Base-by-base conservation (phyloP, 306 rosid species). In the Cucumis sativus region DNA sequence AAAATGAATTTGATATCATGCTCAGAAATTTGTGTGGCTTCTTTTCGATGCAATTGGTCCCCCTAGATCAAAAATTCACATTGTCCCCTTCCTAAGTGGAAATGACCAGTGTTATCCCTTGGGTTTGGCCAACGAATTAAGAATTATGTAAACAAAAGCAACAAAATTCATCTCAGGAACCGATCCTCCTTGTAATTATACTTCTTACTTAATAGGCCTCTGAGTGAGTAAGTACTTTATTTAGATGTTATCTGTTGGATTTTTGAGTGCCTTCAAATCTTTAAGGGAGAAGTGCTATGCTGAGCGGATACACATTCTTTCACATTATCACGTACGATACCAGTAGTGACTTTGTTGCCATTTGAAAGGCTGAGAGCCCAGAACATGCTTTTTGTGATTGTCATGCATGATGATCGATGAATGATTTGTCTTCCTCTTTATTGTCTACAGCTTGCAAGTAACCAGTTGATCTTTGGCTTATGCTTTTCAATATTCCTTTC, bases 401-500 rank as follows among this genome's bases (percentile, higher is more conserved):
- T 25, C 76, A 25, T 71, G 60, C n/a, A 23, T 23, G 60, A 23
- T 70, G 56, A 51, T 51, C 1, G 7, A 47, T 51, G 40, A 25
- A 6, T 25, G 15, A 45, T 47, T 21, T 47, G 76, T 25, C 59
- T 70, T 70, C 76, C 56, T 45, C n/a, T 43, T 47, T 16, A 28
- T 49, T 49, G 59, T 30, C 59, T 71, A 15, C 60, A 21, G 60
- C 25, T 25, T 49, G 41, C 60, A 14, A 49, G 14, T 71, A 72
- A 51, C 47, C 25, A 76, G 68, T 33, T 62, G 55, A 83, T 28
- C 13, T 45, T 64, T 47, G 69, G 5, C 68, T 74, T 76, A 82
- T 72, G 60, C 7, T 72, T 69, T 16, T 10, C 77, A 30, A 51
- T 72, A 52, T 78, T 81, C n/a, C 64, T 77, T 56, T 47, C 84